Base-by-base conservation (phyloP, 441 rosid genomes). In the Gossypium schwendimanii region DNA sequence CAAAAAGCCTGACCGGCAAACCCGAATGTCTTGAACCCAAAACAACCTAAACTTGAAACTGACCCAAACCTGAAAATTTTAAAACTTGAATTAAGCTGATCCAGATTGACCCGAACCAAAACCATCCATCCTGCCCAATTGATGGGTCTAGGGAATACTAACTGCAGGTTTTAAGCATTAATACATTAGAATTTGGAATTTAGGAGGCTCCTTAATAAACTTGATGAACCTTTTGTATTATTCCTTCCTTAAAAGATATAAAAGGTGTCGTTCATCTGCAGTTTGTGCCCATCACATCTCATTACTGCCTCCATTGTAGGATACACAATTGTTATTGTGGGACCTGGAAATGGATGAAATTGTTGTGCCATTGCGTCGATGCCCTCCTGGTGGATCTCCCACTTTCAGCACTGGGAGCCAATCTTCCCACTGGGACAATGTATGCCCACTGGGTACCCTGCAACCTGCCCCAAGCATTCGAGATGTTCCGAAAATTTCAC, bases 331-430 rank as follows among this genome's bases (percentile, higher is more conserved):
- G 82, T 89, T 96, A 58, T 84, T 96, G 62, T 96, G 99, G 99
- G 99, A 96, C 86, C 83, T 96, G 33, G 96, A 96, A 85, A 85
- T 88, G 94, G 98, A 96, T 23, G 99, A 96, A 81, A 93, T 96
- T 49, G 98, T 96, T 14, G 99, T 96, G 80, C 99, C 99, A 63
- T 78, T 91, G 45, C 87, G 98, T 20, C 82, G 98, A 65, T 74
- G 86, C 76, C 90, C 95, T 74, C 92, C 89, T 26, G 99, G 99
- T 75, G 99, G 97, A 59, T 95, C 99, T 12, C 99, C 98, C 6
- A 91, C 97, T 57, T 91, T 82, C 82, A 70, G 97, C 75, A 74
- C 97, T 0, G 99, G 99, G 74, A 96, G 98, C 81, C 99, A 96
- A 62, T 91, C 99, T 7, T 82, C 98, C 49, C 97, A 93, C 65